Percentiles rank a stretch among this genome's conserved stretches.
These are phyloP conservation scores for Lactifluus subvellereus DNA, from an alignment of 768 basidiomycete genomes.

Conservation along the genomic window DNA sequence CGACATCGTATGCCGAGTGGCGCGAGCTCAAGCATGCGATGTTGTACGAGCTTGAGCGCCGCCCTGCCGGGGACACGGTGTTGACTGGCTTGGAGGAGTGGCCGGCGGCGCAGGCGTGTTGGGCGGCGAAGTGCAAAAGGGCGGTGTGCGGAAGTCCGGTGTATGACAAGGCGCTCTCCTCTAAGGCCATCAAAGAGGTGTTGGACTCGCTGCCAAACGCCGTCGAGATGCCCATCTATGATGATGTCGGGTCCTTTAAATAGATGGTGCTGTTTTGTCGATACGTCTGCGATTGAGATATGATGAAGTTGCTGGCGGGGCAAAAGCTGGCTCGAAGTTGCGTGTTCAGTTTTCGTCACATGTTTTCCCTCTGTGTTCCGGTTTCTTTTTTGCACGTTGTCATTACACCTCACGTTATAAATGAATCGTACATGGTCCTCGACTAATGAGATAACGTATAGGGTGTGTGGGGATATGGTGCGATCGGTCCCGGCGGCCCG, in stretches of 20 bases:
- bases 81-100: constrained; percentile 47
- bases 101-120: constrained; percentile 55
- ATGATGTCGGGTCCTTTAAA: not conserved
- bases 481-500: too few relatives aligned
- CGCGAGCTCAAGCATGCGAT: constrained; percentile 56
- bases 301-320: too few relatives aligned
- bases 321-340: too few relatives aligned
- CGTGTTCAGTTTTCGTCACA: too few relatives aligned
- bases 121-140: constrained; percentile 50
- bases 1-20: constrained; percentile 57
- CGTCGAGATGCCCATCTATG: constrained; percentile 25
- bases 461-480: too few relatives aligned
- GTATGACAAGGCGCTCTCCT: constrained; percentile 51
- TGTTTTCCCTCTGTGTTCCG: too few relatives aligned
- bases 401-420: too few relatives aligned
- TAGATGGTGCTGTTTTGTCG: not conserved
- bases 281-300: not conserved
- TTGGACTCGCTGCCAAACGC: constrained; percentile 44
- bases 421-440: too few relatives aligned
- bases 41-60: constrained; percentile 49
- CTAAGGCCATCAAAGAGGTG: constrained; percentile 50
- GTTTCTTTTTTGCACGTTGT: too few relatives aligned
- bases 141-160: constrained; percentile 42
- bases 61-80: constrained; percentile 57
- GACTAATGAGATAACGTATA: too few relatives aligned